Conservation (phyloP, 805 yeast species). For the Yamadazyma takamatsuzukensis region DNA sequence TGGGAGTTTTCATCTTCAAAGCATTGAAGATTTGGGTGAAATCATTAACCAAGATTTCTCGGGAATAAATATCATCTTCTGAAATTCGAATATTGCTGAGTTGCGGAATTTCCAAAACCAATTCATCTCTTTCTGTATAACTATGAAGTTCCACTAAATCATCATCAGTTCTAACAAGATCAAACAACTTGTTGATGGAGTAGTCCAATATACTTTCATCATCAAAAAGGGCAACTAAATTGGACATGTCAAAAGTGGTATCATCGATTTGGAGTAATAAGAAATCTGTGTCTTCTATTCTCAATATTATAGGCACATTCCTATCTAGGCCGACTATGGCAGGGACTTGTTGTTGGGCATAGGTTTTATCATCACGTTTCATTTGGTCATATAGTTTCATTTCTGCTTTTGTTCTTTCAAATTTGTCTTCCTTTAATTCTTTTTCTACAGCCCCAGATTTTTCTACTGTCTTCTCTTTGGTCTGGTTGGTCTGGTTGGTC, state of each 20-base stretch:
- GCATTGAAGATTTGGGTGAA: slow-evolving; percentile 21
- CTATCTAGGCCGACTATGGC: slow-evolving; percentile 2
- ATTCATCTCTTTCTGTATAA: slow-evolving; percentile 23
- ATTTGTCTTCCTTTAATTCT: too few relatives aligned
- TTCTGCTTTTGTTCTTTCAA: too few relatives aligned
- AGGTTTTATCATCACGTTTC: too few relatives aligned
- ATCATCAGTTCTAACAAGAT: slow-evolving; percentile 21
- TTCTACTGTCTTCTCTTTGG: too few relatives aligned
- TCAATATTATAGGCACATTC: slow-evolving; percentile 20
- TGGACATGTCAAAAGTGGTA: slow-evolving; percentile 12
- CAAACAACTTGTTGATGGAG: slow-evolving; percentile 24
- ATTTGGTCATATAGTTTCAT: too few relatives aligned
- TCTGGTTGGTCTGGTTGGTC: too few relatives aligned
- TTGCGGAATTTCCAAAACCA: slow-evolving; percentile 25
- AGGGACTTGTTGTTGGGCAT: slow-evolving; percentile 1
- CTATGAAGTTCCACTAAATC: slow-evolving; percentile 22
- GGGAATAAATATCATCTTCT: slow-evolving; percentile 28
- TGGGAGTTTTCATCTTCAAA: slow-evolving; percentile 12
- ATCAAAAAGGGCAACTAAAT: slow-evolving; percentile 25
- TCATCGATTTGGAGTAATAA: slow-evolving; percentile 21
- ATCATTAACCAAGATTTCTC: slow-evolving; percentile 22
- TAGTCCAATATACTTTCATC: slow-evolving; percentile 13
- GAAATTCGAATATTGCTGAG: slow-evolving; percentile 22
- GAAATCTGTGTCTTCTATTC: slow-evolving; percentile 22
- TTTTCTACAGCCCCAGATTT: too few relatives aligned